Evolutionary conservation across 2,329 filamentous ascomycete species (phyloP), one percentile per base, ranked within the genome.

Genomic region (Huntiella savannae): DNA sequence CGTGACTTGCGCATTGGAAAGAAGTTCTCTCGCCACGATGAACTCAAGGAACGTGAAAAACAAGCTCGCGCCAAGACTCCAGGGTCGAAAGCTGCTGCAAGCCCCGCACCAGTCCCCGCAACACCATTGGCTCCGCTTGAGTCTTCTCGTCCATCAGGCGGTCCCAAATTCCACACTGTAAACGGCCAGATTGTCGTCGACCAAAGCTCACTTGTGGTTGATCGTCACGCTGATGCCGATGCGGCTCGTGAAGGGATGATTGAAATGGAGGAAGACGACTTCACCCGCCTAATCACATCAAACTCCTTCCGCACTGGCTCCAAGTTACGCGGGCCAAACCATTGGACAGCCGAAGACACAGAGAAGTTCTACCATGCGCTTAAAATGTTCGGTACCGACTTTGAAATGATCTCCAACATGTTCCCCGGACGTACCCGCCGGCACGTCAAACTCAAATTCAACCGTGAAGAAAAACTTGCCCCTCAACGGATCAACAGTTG

Each of bases 371-470:
- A 86, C 64, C 71, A 77, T 22, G 78, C 75, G 1, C 67, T 92
- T 2, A 64, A 68, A 48, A 81, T 79, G 69, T 87, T 85, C 56
- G 84, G 84, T 47, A 88, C 82, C 1, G 82, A 88, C 57, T 92
- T 91, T 57, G 71, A 79, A 58, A 82, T 83, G 62, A 86, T 92
- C 54, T 71, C 73, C 49, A 73, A 75, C 54, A 76, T 86, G 70
- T 87, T 92, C 55, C 73, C 76, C 1, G 71, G 73, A 52, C 77
- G 79, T 55, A 80, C 73, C 50, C 71, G 84, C 13, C 72, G 78
- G 32, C 75, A 82, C 58, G 71, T 91, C 62, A 88, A 88, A 63
- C 70, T 79, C 52, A 91, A 91, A 58, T 91, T 84, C 62, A 82
- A 79, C 55, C 77, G 79, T 50, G 84, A 91, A 61, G 83, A 91